Percentiles rank a stretch among this genome's conserved stretches.
phyloP scores from a whole-genome alignment of 306 rosid genomes.

The Benincasa hispida region DNA sequence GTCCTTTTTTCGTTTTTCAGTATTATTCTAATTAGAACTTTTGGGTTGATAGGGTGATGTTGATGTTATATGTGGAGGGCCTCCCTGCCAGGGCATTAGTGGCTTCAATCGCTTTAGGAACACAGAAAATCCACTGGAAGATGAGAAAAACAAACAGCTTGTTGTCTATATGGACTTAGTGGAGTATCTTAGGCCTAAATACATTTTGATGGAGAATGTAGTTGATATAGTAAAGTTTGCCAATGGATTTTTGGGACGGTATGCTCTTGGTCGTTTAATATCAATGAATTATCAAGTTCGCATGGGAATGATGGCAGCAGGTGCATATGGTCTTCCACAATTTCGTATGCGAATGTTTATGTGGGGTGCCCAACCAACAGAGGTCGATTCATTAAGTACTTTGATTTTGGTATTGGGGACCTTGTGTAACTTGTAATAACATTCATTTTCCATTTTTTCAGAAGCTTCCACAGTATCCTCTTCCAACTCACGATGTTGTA shows the following conservation, averaged over 20 bases:
- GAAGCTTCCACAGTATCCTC: slow-evolving; percentile 69
- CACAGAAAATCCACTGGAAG: slow-evolving; percentile 29
- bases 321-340: slow-evolving; percentile 75
- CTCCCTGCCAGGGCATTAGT: slow-evolving; percentile 85
- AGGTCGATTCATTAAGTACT: slow-evolving; percentile 19
- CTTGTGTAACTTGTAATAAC: background rate
- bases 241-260: slow-evolving; percentile 60
- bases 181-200: slow-evolving; percentile 43
- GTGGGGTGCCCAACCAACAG: slow-evolving; percentile 63
- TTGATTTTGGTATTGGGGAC: background rate
- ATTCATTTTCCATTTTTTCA: slow-evolving; percentile 9
- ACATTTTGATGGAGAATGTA: slow-evolving; percentile 72
- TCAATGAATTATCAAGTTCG: slow-evolving; percentile 65
- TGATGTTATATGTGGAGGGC: slow-evolving; percentile 80
- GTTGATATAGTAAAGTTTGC: slow-evolving; percentile 63
- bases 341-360: slow-evolving; percentile 71
- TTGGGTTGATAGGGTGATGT: slow-evolving; percentile 48
- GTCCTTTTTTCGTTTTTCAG: background rate
- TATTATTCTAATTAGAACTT: background rate
- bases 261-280: slow-evolving; percentile 69
- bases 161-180: slow-evolving; percentile 57
- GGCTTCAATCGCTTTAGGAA: slow-evolving; percentile 75
- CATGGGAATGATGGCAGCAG: slow-evolving; percentile 79
- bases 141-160: slow-evolving; percentile 45
- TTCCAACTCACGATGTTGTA: slow-evolving; percentile 73